Conservation (phyloP, 108 stramenopile genomes). For the Epithemia pelagica region DNA sequence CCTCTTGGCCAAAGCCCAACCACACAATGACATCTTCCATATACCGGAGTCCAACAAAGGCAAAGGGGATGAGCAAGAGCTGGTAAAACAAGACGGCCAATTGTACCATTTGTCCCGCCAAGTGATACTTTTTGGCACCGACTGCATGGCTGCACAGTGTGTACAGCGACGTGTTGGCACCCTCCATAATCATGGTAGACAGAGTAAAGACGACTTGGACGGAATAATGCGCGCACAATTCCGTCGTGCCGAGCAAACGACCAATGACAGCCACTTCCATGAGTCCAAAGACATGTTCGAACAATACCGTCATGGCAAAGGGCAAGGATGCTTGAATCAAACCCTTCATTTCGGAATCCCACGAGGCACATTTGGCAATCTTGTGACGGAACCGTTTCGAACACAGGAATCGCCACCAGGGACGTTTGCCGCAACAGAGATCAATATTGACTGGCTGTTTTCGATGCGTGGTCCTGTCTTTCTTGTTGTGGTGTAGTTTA, state of each 20-base stretch:
- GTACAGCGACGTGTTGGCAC: neutral
- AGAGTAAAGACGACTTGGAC: conserved; percentile 2
- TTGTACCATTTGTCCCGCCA: conserved; percentile 56
- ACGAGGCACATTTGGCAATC: neutral
- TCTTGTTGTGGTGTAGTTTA: too few relatives aligned
- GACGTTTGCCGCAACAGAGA: neutral
- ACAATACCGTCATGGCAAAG: conserved; percentile 4
- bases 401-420: neutral
- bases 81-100: conserved; percentile 32
- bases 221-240: conserved; percentile 1
- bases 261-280: conserved; percentile 44
- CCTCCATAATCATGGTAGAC: conserved; percentile 6
- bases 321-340: conserved; percentile 25
- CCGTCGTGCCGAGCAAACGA: conserved; percentile 10
- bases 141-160: conserved; percentile 34
- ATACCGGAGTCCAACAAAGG: conserved; percentile 27
- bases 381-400: neutral
- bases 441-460: neutral
- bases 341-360: conserved; percentile 26
- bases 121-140: conserved; percentile 42
- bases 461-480: too few relatives aligned
- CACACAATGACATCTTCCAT: conserved; percentile 32
- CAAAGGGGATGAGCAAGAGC: conserved; percentile 20
- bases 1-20: conserved; percentile 11
- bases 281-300: conserved; percentile 10